Base-by-base conservation (phyloP, 495 filamentous ascomycete genomes). In the Tetracladium marchalianum region DNA sequence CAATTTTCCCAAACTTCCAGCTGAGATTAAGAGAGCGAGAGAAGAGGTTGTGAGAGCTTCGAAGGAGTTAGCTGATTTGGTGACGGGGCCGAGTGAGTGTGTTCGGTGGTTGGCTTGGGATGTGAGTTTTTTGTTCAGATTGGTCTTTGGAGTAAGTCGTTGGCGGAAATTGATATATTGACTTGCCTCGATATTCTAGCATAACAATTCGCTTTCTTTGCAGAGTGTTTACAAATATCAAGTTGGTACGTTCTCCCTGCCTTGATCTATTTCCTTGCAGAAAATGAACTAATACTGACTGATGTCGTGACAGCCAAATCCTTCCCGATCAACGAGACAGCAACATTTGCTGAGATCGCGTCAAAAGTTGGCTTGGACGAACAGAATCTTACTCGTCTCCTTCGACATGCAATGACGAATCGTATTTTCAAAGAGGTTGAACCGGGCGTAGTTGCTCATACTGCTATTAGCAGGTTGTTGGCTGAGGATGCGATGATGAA, bases 351-450 rank as follows among this genome's bases (percentile, higher is more conserved):
- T 15, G 59, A 72, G 35, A 61, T 78, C 8, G 59, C 73, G 11
- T 31, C 50, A 34, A 59, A 60, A 36, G 68, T 65, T 0, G 46
- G 61, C 0, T 52, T 76, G 10, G 63, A 70, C 41, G 53, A 66
- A 24, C 56, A 60, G 48, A 69, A 73, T 48, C 59, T 78, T 12
- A 62, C 67, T 31, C 69, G 76, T 18, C 47, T 77, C 19, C 55
- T 80, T n/a, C 74, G 75, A 5, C 63, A 75, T 44, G 73, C 68
- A 35, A 78, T 79, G 58, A 73, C 68, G 41, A 70, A 74, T 45
- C 64, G 63, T 12, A 70, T 80, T 46, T 82, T 82, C 65, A 54
- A 60, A 13, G 76, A 81, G 43, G 67, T 71, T 4, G 44, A 45
- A 13, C 69, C 68, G 0, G 70, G 68, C 1, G 46, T 68, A 5